Evolutionary conservation across 2,329 filamentous ascomycete species (phyloP), one percentile per base, ranked within the genome.

Genomic region (Pochonia chlamydosporia): DNA sequence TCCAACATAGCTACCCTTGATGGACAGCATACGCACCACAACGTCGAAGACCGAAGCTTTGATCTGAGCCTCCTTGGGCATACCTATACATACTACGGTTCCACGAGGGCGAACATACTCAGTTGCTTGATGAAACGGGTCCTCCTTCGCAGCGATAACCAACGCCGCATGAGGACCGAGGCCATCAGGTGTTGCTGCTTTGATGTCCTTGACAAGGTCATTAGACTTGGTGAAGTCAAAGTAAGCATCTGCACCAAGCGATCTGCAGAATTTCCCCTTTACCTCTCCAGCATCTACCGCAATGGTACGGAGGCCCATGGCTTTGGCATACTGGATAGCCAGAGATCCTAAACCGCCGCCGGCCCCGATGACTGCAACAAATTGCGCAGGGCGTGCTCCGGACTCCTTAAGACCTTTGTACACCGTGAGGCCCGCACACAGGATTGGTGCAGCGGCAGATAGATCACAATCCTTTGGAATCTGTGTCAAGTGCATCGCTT

Each of bases 71-170:
- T 84, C 77, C 31, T 87, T 85, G 4, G 92, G 92, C 23, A 96
- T 75, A 61, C 91, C 92, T 60, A 97, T 93, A 69, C 88, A 92
- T 53, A 96, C 80, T 61, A 96, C 87, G 33, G 81, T 79, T 50
- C 92, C 92, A 51, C 83, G 82, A 47, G 89, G 79, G 50, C 92
- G 87, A 52, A 96, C 85, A 69, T 96, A 96, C 68, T 80, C 83
- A 41, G 88, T 83, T 36, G 92, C 92, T 73, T 96, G 91, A 73
- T 96, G 89, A 82, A 96, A 96, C 46, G 92, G 92, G 74, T 85
- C 89, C 78, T 96, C 91, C 58, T 76, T 80, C 44, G 89, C 90
- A 52, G 92, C 91, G 51, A 96, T 81, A 37, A 96, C 76, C 55
- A 96, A 75, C 52, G 92, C 90, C 33, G 89, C 91, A 60, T 95